Evolutionary conservation across 108 stramenopile genomes (phyloP).

Genomic region (Schizochytrium sp.): DNA sequence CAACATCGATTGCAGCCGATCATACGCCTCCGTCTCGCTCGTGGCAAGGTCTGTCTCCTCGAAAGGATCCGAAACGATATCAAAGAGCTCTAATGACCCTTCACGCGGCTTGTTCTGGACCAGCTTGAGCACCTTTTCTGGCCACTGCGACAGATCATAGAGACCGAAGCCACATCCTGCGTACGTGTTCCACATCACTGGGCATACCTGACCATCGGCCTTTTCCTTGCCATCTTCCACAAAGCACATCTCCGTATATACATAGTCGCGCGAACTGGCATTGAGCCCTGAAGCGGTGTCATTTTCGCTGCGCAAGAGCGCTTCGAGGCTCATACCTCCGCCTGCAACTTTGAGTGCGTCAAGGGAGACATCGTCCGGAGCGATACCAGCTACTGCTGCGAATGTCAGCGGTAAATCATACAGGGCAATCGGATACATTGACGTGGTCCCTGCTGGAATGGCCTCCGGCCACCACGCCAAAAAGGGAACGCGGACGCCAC

Average conservation of each 20-base stretch:
- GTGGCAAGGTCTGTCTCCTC: not conserved
- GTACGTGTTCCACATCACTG: not conserved
- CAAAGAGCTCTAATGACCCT: not conserved
- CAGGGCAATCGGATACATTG: not conserved
- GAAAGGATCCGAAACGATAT: not conserved
- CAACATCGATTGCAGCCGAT: not conserved
- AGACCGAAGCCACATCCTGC: not conserved
- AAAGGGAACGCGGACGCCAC: not conserved
- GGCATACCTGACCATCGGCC: not conserved
- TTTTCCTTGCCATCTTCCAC: not conserved
- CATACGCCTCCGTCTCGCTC: not conserved
- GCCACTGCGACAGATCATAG: not conserved
- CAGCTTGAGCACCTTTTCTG: not conserved
- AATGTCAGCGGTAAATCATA: not conserved
- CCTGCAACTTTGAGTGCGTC: not conserved
- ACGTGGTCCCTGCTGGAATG: not conserved
- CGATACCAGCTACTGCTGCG: not conserved
- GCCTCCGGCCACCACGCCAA: not conserved
- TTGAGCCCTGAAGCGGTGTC: not conserved
- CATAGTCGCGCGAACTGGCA: not conserved
- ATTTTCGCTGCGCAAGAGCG: not conserved
- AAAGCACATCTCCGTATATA: not conserved
- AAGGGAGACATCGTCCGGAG: not conserved
- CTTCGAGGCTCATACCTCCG: not conserved
- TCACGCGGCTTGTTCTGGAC: not conserved